Evolutionary conservation across 208 protist species (phyloP).

Genomic region (Blechomonas ayalai): DNA sequence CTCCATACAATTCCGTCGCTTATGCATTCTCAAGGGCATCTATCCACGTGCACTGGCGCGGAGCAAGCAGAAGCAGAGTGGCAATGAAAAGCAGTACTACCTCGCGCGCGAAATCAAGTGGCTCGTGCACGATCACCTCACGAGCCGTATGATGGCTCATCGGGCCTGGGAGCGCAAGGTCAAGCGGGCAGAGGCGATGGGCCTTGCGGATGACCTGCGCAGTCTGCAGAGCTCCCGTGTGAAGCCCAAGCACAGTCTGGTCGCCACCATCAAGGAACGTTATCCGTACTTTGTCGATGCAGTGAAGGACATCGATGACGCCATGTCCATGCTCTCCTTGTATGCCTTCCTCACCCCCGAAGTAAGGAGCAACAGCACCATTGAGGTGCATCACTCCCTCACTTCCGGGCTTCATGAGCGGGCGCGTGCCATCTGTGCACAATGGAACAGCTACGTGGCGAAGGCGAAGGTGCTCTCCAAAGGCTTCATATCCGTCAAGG

Average conservation of each 20-base stretch:
- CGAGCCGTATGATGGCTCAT: conserved; percentile 93
- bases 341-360: conserved; percentile 90
- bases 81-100: conserved; percentile 97
- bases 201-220: conserved; percentile 59
- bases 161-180: conserved; percentile 91
- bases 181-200: conserved; percentile 84
- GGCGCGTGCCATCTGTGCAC: conserved; percentile 47
- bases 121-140: conserved; percentile 95
- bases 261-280: conserved; percentile 94
- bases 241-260: conserved; percentile 89
- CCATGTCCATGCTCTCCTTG: conserved; percentile 93
- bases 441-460: conserved; percentile 88
- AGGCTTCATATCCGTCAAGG: conserved; percentile 98
- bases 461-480: conserved; percentile 83
- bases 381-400: conserved; percentile 72
- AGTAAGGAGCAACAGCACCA: conserved; percentile 62
- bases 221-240: conserved; percentile 37
- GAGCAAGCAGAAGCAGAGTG: conserved; percentile 92
- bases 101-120: conserved; percentile 97
- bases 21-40: conserved; percentile 99
- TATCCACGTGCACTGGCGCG: conserved; percentile 96
- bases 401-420: conserved; percentile 70
- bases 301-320: conserved; percentile 95
- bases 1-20: conserved; percentile 89
- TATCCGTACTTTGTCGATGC: conserved; percentile 98